Percentiles rank a stretch among this genome's conserved stretches.
These are phyloP conservation scores for Strigomonas galati DNA, from an alignment of 208 protist species.

Conservation along the genomic window DNA sequence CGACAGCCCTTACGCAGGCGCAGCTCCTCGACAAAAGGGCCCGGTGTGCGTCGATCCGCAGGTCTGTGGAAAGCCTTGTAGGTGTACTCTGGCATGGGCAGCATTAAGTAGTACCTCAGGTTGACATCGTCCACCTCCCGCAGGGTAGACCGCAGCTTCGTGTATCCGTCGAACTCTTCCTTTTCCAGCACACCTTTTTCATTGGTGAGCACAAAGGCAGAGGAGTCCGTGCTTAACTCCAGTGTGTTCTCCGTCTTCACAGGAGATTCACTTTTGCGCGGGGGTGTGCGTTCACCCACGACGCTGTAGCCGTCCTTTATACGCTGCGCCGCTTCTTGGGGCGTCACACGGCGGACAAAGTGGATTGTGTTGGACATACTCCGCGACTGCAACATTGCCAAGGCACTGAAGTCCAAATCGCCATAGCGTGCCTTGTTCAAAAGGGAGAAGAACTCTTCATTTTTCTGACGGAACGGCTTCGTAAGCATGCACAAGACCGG, in stretches of 20 bases:
- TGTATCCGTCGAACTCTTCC: constrained; percentile 53
- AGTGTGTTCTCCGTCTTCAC: too few relatives aligned
- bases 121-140: constrained; percentile 68
- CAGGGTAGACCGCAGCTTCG: constrained; percentile 55
- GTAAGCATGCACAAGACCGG: constrained; percentile 60
- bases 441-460: constrained; percentile 55
- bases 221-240: too few relatives aligned
- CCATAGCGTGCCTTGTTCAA: constrained; percentile 80
- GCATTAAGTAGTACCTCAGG: constrained; percentile 42
- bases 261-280: too few relatives aligned
- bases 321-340: background rate
- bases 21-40: constrained; percentile 32
- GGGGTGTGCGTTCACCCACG: too few relatives aligned
- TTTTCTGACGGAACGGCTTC: constrained; percentile 63
- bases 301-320: too few relatives aligned
- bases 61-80: constrained; percentile 21
- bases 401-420: constrained; percentile 27
- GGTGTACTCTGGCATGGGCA: constrained; percentile 40
- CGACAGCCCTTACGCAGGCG: constrained; percentile 66
- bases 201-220: constrained; percentile 1
- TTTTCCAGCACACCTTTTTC: constrained; percentile 3
- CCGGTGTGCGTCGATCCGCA: constrained; percentile 22
- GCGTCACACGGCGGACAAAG: constrained; percentile 18
- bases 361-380: constrained; percentile 33
- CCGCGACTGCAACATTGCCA: constrained; percentile 38